These are phyloP conservation scores for Solanum ahanhuiri DNA, from an alignment of 257 asterid species.

Conservation along the genomic window DNA sequence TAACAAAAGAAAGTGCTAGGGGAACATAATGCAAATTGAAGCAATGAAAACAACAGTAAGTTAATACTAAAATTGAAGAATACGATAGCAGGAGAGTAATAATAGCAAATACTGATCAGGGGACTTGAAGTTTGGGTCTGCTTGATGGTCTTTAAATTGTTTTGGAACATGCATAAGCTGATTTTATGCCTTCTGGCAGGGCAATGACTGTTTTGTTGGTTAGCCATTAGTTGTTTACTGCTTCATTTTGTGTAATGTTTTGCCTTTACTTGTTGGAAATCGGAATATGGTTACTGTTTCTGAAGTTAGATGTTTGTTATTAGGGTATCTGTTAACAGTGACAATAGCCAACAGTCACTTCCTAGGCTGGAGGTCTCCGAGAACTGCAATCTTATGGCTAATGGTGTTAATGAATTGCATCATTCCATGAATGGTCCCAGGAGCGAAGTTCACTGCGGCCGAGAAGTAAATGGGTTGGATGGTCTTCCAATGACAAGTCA, in stretches of 20 bases:
- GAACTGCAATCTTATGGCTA: constrained; percentile 14
- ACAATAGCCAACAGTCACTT: constrained; percentile 22
- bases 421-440: constrained; percentile 26
- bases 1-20: background rate
- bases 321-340: constrained; percentile 23
- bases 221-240: background rate
- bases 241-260: background rate
- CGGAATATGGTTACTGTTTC: background rate
- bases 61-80: background rate
- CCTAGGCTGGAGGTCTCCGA: constrained; percentile 28
- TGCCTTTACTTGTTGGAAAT: background rate
- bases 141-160: background rate
- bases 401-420: constrained; percentile 23
- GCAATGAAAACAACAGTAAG: background rate
- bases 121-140: background rate
- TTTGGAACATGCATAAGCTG: background rate
- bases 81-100: background rate
- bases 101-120: background rate
- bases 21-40: background rate
- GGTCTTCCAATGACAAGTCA: constrained; percentile 30
- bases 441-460: constrained; percentile 18
- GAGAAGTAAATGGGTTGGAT: constrained; percentile 18
- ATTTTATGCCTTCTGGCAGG: background rate
- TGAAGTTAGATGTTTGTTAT: background rate
- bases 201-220: background rate